These are phyloP conservation scores for Pseudogymnoascus sp. DNA, from an alignment of 2,329 filamentous ascomycete species.

Conservation along the genomic window DNA sequence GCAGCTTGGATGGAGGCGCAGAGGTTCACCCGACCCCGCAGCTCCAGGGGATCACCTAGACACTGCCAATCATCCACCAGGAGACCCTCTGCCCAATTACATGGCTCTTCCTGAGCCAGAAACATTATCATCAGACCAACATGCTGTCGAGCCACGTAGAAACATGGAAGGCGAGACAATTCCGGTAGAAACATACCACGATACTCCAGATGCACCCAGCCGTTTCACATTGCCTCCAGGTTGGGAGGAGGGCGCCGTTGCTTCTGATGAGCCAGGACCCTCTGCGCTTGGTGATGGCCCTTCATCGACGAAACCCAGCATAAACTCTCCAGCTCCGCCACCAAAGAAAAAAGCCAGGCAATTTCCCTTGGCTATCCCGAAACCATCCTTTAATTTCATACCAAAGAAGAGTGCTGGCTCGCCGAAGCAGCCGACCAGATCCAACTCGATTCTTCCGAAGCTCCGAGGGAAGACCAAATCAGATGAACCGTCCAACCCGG, in stretches of 20 bases:
- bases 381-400: not conserved
- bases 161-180: not conserved
- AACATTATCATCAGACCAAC: not conserved
- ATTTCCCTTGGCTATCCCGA: not conserved
- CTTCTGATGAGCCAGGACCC: not conserved
- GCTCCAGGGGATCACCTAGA: not conserved
- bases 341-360: conserved; percentile 2
- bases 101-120: not conserved
- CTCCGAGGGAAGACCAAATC: not conserved
- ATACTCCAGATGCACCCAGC: not conserved
- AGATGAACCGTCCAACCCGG: not conserved
- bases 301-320: not conserved
- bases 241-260: not conserved
- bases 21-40: not conserved
- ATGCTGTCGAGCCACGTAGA: not conserved
- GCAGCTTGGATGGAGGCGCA: not conserved
- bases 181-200: not conserved
- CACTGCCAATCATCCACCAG: not conserved
- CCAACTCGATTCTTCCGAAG: not conserved
- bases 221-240: not conserved
- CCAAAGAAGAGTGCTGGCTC: not conserved
- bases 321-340: not conserved
- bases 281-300: not conserved
- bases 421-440: not conserved
- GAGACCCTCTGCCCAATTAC: not conserved